Evolutionary conservation across 148 eudicot genomes (phyloP).

Genomic region (Vaccinium corymbosum): DNA sequence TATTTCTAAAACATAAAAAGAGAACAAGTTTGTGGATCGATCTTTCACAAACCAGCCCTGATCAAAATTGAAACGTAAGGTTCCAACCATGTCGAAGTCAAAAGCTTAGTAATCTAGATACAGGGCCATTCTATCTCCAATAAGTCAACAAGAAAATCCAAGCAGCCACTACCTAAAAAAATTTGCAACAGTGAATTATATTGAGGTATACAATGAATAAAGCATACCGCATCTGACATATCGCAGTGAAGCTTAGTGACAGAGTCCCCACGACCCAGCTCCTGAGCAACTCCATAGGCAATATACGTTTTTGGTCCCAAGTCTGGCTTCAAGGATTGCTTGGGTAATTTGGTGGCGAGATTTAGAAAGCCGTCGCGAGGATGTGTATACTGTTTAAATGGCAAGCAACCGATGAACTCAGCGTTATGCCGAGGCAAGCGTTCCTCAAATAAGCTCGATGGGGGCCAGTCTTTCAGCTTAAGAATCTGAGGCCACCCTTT

Average conservation of each 20-base stretch:
- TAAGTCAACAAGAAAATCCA: neutral
- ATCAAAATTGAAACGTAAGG: neutral
- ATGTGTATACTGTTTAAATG: constrained; percentile 73
- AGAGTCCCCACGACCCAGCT: constrained; percentile 74
- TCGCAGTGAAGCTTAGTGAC: constrained; percentile 74
- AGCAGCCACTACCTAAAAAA: neutral
- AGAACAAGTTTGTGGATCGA: neutral
- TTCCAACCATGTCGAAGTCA: neutral
- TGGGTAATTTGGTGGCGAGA: constrained; percentile 53
- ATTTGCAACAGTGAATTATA: neutral
- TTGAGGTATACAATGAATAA: neutral
- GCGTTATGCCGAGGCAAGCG: constrained; percentile 62
- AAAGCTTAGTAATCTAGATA: neutral
- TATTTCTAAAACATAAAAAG: neutral
- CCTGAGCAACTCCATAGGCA: constrained; percentile 63
- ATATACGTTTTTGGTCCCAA: constrained; percentile 76
- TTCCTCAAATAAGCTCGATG: constrained; percentile 48
- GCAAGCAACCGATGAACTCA: constrained; percentile 58
- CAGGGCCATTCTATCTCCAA: neutral
- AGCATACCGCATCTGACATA: constrained; percentile 63
- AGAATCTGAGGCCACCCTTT: constrained; percentile 48
- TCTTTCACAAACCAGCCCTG: neutral
- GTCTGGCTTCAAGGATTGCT: constrained; percentile 46
- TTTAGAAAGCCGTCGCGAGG: constrained; percentile 48
- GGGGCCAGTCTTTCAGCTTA: constrained; percentile 78